phyloP scores from a whole-genome alignment of 2,329 filamentous ascomycete species.

The Coniochaeta sp. region DNA sequence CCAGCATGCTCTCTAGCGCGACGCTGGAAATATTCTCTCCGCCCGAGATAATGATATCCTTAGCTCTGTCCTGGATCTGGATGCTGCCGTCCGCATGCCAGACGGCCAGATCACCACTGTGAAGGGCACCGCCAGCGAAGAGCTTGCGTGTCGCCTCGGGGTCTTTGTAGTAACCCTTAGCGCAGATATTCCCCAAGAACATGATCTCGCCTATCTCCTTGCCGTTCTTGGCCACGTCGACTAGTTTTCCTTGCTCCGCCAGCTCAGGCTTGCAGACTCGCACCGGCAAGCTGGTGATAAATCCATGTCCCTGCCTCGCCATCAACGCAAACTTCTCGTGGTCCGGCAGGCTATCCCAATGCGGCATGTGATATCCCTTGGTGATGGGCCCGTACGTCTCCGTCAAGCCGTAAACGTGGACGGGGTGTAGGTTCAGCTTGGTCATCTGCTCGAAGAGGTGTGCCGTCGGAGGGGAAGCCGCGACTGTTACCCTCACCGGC shows the following conservation, averaged over 20 bases:
- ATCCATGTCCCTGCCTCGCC: constrained; percentile 91
- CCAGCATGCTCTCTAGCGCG: constrained; percentile 82
- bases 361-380: constrained; percentile 80
- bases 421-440: constrained; percentile 72
- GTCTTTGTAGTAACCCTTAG: constrained; percentile 89
- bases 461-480: constrained; percentile 81
- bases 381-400: constrained; percentile 95
- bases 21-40: constrained; percentile 97
- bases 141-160: constrained; percentile 76
- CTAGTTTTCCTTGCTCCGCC: constrained; percentile 55
- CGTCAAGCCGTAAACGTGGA: constrained; percentile 85
- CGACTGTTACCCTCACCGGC: constrained; percentile 81
- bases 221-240: constrained; percentile 42
- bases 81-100: constrained; percentile 87
- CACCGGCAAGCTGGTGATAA: constrained; percentile 72
- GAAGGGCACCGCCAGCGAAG: constrained; percentile 78
- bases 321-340: constrained; percentile 81
- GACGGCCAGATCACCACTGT: constrained; percentile 88
- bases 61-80: constrained; percentile 87
- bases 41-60: constrained; percentile 97
- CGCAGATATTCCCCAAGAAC: constrained; percentile 86
- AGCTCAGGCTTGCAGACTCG: constrained; percentile 77
- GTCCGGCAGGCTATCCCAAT: constrained; percentile 67
- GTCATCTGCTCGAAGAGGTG: constrained; percentile 90
- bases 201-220: constrained; percentile 50